A percentile compares a stretch with the other conserved stretches of the same genome.
Conservation (phyloP, 1,139 yeast genomes). For the Groenewaldozyma sp. region DNA sequence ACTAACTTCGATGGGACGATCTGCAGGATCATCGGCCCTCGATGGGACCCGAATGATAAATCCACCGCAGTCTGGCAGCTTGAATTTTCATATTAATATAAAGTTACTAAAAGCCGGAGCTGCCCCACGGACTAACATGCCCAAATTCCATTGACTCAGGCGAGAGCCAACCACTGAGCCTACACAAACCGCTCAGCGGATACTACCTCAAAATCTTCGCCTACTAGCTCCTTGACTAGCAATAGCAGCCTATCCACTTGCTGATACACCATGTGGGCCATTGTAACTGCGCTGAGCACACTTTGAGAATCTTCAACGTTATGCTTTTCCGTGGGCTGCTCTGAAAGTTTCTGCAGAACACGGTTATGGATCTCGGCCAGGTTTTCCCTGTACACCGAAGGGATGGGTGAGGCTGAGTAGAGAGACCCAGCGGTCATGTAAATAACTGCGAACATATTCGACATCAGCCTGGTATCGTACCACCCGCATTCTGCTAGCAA, state of each 20-base stretch:
- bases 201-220: conserved; percentile 24
- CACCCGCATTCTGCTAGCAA: conserved; percentile 20
- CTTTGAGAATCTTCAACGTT: conserved; percentile 18
- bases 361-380: conserved; percentile 16
- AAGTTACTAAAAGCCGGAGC: too few species aligned
- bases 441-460: conserved; percentile 23
- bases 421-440: conserved; percentile 24
- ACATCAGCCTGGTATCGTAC: conserved; percentile 20
- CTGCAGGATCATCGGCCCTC: too few species aligned
- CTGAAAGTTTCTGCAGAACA: too few species aligned
- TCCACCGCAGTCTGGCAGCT: too few species aligned
- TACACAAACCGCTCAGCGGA: too few species aligned
- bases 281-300: conserved; percentile 19
- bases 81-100: too few species aligned
- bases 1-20: too few species aligned
- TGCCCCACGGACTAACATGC: too few species aligned
- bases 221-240: conserved; percentile 24
- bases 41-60: too few species aligned
- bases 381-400: conserved; percentile 24
- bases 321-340: conserved; percentile 2
- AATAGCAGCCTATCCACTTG: conserved; percentile 22
- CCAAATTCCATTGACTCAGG: too few species aligned
- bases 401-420: conserved; percentile 20
- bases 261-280: conserved; percentile 22
- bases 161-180: too few species aligned